phyloP scores from a whole-genome alignment of 768 basidiomycete genomes.

The Epithele typhae region DNA sequence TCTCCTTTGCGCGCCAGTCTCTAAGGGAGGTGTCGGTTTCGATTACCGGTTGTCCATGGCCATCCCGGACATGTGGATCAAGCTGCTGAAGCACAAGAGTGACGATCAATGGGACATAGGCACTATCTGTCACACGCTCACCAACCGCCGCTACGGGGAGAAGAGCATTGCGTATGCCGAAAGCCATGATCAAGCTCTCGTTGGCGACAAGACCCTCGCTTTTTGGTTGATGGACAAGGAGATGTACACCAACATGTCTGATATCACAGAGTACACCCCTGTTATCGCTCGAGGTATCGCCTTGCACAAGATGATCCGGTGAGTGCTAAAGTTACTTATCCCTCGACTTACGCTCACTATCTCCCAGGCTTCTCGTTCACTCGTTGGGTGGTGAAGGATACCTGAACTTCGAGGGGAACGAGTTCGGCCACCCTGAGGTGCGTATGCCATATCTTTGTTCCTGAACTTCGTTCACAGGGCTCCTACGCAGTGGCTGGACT shows the following conservation, averaged over 20 bases:
- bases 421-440: slow-evolving; percentile 97
- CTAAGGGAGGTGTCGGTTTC: slow-evolving; percentile 89
- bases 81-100: slow-evolving; percentile 85
- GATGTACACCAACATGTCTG: slow-evolving; percentile 98
- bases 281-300: slow-evolving; percentile 85
- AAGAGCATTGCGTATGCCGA: slow-evolving; percentile 92
- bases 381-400: slow-evolving; percentile 96
- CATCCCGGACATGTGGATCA: slow-evolving; percentile 99
- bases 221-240: slow-evolving; percentile 99
- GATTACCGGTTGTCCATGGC: slow-evolving; percentile 99
- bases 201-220: slow-evolving; percentile 97
- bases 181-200: slow-evolving; percentile 96
- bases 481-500: slow-evolving; percentile 87
- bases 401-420: slow-evolving; percentile 96
- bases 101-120: slow-evolving; percentile 89
- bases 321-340: slow-evolving; percentile 10
- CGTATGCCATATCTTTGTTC: slow-evolving; percentile 13
- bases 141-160: slow-evolving; percentile 84
- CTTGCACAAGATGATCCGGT: slow-evolving; percentile 98
- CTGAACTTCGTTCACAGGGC: not conserved
- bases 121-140: slow-evolving; percentile 85
- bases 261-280: slow-evolving; percentile 75
- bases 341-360: not conserved
- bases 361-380: slow-evolving; percentile 75
- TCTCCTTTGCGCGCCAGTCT: slow-evolving; percentile 75